Evolutionary conservation across 2,329 filamentous ascomycete genomes (phyloP), one percentile per base, ranked within the genome.

Genomic region (Exophiala mesophila): DNA sequence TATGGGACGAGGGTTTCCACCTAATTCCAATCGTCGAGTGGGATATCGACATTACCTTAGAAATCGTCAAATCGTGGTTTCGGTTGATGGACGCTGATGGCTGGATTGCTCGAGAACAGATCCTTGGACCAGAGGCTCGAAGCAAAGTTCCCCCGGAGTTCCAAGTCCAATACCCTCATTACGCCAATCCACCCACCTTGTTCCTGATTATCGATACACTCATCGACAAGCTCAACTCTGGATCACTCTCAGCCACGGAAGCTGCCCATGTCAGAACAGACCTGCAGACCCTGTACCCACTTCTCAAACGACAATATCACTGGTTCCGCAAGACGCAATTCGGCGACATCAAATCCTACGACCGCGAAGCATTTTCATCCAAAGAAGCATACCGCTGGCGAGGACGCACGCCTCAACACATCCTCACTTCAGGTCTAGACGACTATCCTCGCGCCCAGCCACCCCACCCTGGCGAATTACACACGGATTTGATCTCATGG

Each of bases 1-100:
- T 97, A 3, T 98, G 92, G 92, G 92, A 98, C 57, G 92, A 98
- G 63, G 92, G 92, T 1, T 98, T 97, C 66, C 92, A 98, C 59
- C 72, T 98, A 24, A 71, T 95, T 35, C 89, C 89, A 2, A 82
- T 98, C 40, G 77, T 88, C 15, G 90, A 98, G 53, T 98, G 89
- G 85, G 92, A 98, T 61, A 79, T 88, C 39, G 89, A 96, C 59
- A 74, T 97, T 38, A 82, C 86, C 0, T 71, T 82, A 36, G 88
- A 96, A 50, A 88, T 98, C 52, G 77, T 97, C 49, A 86, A 84
- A 67, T 95, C 87, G 65, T 98, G 92, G 92, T 94, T 94, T 69
- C 88, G 83, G 52, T 77, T 94, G 13, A 95, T 97, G 78, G 92
- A 98, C 54, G 85, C 92, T 12, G 88, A 97, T 62, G 92, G 92